phyloP scores from a whole-genome alignment of 2,329 filamentous ascomycete species.

The Rhexocercosporidium sp. region DNA sequence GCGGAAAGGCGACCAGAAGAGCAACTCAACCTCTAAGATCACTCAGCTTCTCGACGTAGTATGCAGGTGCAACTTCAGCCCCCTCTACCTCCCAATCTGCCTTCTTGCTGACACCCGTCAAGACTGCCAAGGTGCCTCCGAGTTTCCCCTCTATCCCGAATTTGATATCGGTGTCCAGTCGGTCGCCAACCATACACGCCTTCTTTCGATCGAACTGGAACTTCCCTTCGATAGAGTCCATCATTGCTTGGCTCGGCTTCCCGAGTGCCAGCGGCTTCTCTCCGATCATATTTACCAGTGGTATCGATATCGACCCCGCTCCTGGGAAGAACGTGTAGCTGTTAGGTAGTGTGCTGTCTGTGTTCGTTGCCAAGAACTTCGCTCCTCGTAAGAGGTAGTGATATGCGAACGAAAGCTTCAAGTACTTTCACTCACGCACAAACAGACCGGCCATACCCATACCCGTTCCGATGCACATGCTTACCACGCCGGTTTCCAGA shows the following conservation, averaged over 20 bases:
- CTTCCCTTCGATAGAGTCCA: slow-evolving; percentile 97
- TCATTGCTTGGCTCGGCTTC: slow-evolving; percentile 98
- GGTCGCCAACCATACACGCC: slow-evolving; percentile 95
- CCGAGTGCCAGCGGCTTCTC: slow-evolving; percentile 79
- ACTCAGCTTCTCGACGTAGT: slow-evolving; percentile 83
- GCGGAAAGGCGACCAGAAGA: too few species aligned
- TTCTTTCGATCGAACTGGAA: slow-evolving; percentile 83
- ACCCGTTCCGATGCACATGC: slow-evolving; percentile 86
- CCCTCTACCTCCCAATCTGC: slow-evolving; percentile 78
- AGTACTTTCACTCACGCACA: slow-evolving; percentile 92
- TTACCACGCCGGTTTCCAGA: slow-evolving; percentile 81
- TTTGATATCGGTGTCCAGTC: slow-evolving; percentile 92
- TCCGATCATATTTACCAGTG: slow-evolving; percentile 75
- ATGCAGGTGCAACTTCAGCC: slow-evolving; percentile 73
- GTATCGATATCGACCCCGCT: slow-evolving; percentile 81
- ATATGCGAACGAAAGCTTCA: slow-evolving; percentile 84
- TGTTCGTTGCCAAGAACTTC: slow-evolving; percentile 90
- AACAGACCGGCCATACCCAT: slow-evolving; percentile 77
- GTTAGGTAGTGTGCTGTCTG: slow-evolving; percentile 86
- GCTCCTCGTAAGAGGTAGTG: slow-evolving; percentile 87
- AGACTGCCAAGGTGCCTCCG: slow-evolving; percentile 87
- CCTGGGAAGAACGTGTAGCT: slow-evolving; percentile 87
- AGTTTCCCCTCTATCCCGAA: slow-evolving; percentile 92
- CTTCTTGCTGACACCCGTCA: slow-evolving; percentile 88
- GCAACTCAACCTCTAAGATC: slow-evolving; percentile 75